Evolutionary conservation across 2,329 filamentous ascomycete species (phyloP).

Genomic region (Paraphaeosphaeria sporulosa): DNA sequence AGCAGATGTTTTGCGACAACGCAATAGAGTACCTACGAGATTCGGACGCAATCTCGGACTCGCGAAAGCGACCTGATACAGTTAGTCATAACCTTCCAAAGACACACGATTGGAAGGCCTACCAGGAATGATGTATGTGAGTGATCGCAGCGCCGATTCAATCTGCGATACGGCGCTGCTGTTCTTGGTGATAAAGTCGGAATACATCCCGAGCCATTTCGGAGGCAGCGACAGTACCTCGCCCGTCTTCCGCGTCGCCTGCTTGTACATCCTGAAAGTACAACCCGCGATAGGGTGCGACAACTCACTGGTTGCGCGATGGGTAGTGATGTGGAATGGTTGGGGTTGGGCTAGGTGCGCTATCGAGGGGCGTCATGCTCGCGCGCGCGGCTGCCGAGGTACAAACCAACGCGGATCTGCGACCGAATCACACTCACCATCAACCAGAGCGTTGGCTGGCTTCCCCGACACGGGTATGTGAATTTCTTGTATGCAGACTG

Average conservation of each 20-base stretch:
- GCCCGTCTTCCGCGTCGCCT: conserved; percentile 50
- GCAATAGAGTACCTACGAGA: conserved; percentile 62
- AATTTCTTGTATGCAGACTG: not conserved
- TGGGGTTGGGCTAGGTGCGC: conserved; percentile 34
- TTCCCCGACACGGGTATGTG: not conserved
- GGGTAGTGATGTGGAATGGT: conserved; percentile 25
- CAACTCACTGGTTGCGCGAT: conserved; percentile 18
- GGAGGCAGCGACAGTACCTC: conserved; percentile 66
- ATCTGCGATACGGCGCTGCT: conserved; percentile 93
- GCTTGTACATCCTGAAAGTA: conserved; percentile 45
- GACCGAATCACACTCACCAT: not conserved
- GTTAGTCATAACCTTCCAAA: conserved; percentile 26
- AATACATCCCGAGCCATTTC: conserved; percentile 75
- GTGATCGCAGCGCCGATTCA: conserved; percentile 87
- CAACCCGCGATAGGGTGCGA: conserved; percentile 22
- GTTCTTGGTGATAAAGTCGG: conserved; percentile 94
- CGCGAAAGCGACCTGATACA: conserved; percentile 76
- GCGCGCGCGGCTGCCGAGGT: conserved; percentile 39
- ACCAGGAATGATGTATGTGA: conserved; percentile 97
- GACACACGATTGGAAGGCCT: conserved; percentile 20
- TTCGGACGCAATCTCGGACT: conserved; percentile 94
- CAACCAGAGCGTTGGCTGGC: not conserved
- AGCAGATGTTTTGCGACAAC: conserved; percentile 23
- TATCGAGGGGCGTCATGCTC: conserved; percentile 20
- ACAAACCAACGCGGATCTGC: conserved; percentile 13